Base-by-base conservation (phyloP, 306 rosid genomes). In the Rosa chinensis region DNA sequence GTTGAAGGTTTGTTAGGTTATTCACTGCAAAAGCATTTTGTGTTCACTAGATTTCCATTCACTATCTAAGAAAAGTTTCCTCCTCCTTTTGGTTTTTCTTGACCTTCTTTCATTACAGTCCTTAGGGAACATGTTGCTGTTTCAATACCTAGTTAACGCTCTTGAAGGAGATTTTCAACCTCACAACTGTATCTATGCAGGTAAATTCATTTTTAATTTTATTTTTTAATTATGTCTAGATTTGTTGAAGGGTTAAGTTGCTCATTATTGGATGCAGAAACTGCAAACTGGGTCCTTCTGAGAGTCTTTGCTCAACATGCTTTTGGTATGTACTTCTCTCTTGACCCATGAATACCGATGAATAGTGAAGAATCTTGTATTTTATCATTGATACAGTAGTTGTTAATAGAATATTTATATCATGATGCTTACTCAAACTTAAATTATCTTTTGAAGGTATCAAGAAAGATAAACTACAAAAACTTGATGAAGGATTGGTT, bases 81-180 rank as follows among this genome's bases (percentile, higher is more conserved):
- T 68, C 13, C 55, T 42, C 32, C 35, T 44, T 53, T 43, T 81
- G 17, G 47, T 52, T 52, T 68, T 75, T n/a, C 55, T 42, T 77
- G 13, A 77, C 75, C 74, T 85, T 80, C 77, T 78, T 84, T 83
- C 82, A 77, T 78, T 82, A 89, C 93, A 94, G 93, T 66, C 83
- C 72, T 74, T 92, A 74, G 82, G 80, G 86, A 84, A 77, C 70
- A 84, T 90, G 97, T 75, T 91, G 75, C 81, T 94, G 84, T 89
- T 94, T 84, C 97, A 88, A 75, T 91, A 92, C 84, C 90, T 94
- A 44, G 89, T 92, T 89, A 78, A 72, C 62, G 87, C 86, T 80
- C 86, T 94, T 49, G 92, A 88, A 90, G 83, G 86, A 67, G 97
- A 94, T 85, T 88, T 94, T 78, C 77, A 81, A 62, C 92, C 94